Conservation (phyloP, 306 rosid species). For the Boehmeria nivea region DNA sequence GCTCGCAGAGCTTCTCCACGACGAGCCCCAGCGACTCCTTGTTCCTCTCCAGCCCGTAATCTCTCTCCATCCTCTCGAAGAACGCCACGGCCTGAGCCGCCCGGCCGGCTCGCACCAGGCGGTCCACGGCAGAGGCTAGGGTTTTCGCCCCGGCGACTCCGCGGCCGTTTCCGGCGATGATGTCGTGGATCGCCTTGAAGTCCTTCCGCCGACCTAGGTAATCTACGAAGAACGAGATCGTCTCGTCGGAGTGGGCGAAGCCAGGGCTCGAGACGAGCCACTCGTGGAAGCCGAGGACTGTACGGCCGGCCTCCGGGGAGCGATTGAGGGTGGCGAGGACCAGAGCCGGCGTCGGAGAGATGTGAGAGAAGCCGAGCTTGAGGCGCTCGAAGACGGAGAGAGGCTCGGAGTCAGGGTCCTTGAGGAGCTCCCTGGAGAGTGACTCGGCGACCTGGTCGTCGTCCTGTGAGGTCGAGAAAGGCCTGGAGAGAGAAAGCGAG, state of each 20-base stretch:
- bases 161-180: constrained; percentile 24
- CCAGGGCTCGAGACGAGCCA: constrained; percentile 53
- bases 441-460: constrained; percentile 42
- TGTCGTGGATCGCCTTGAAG: constrained; percentile 60
- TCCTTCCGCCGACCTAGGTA: constrained; percentile 72
- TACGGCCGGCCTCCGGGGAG: constrained; percentile 59
- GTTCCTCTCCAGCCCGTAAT: constrained; percentile 58
- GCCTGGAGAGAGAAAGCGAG: constrained; percentile 15
- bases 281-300: constrained; percentile 47
- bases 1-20: constrained; percentile 61
- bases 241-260: constrained; percentile 57
- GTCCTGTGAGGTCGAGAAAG: constrained; percentile 26
- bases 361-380: constrained; percentile 58
- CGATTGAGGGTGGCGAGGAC: constrained; percentile 47
- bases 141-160: constrained; percentile 50
- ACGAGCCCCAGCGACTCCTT: constrained; percentile 42
- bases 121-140: constrained; percentile 36
- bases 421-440: constrained; percentile 51
- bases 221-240: constrained; percentile 51
- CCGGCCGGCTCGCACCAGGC: constrained; percentile 68
- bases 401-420: constrained; percentile 40
- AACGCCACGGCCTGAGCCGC: constrained; percentile 47
- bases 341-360: constrained; percentile 41
- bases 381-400: constrained; percentile 52
- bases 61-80: constrained; percentile 68